phyloP scores from a whole-genome alignment of 371 early-diverging fungal species.

The Mortierella sp. region DNA sequence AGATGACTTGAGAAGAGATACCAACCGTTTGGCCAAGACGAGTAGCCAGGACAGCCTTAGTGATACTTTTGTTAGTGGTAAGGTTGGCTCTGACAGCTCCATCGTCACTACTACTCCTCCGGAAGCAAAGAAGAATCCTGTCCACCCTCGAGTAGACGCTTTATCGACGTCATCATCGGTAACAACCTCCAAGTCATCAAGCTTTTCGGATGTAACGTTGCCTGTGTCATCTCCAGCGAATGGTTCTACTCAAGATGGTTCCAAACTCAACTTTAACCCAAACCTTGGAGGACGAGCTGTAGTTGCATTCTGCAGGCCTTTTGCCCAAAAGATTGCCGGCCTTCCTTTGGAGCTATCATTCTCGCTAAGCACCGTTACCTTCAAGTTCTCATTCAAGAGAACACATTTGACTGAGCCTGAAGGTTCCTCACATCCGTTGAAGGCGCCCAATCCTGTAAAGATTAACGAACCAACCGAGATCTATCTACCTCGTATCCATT shows the following conservation, averaged over 20 bases:
- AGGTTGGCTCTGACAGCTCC: constrained; percentile 6
- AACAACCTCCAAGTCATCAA: constrained; percentile 11
- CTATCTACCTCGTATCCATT: constrained; percentile 59
- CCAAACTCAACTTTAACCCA: background rate
- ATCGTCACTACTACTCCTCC: background rate
- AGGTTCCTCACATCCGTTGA: constrained; percentile 19
- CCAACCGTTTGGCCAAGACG: constrained; percentile 15
- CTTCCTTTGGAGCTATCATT: constrained; percentile 49
- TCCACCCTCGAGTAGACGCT: constrained; percentile 11
- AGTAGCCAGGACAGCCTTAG: constrained; percentile 14
- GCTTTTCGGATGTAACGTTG: constrained; percentile 18
- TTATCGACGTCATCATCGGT: constrained; percentile 15
- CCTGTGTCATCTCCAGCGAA: background rate
- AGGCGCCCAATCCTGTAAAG: constrained; percentile 25
- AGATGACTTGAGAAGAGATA: constrained; percentile 30
- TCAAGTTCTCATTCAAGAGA: constrained; percentile 51
- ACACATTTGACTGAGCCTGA: constrained; percentile 12
- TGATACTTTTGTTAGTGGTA: constrained; percentile 11
- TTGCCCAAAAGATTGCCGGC: constrained; percentile 53
- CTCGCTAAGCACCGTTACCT: constrained; percentile 39
- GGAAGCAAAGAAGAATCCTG: background rate
- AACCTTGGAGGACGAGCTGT: constrained; percentile 43
- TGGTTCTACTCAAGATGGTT: background rate
- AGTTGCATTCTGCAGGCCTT: constrained; percentile 52
- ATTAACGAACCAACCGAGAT: constrained; percentile 57